Base-by-base conservation (phyloP, 2,329 filamentous ascomycete genomes). In the Diaporthe capsici region DNA sequence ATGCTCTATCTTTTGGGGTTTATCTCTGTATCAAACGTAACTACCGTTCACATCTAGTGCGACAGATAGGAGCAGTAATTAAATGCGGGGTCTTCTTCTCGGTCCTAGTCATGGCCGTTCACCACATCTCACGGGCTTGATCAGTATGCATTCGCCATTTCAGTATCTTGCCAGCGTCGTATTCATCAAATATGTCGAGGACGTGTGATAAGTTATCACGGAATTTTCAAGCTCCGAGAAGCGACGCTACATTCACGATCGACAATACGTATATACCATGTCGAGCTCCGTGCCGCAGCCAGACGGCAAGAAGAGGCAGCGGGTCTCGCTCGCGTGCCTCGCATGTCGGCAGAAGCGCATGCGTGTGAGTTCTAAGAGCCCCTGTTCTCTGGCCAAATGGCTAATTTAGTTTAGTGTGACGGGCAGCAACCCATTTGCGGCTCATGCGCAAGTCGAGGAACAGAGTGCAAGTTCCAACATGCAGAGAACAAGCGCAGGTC, bases 291-390 rank as follows among this genome's bases (percentile, higher is more conserved):
- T 25, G 9, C 20, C 25, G 22, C 17, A 47, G 61, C 61, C 61
- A 12, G 25, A 13, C 13, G 42, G 39, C 20, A 47, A 13, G 28
- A 39, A 39, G 20, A 49, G 71, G 13, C 71, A 73, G 49, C 71
- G 71, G n/a, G 71, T 73, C 34, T 73, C 71, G 9, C 17, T 67
- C 57, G 71, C 71, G n/a, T 73, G 71, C 31, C n/a, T 49, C 22
- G 25, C 71, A n/a, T 73, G 71, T 37, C 39, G 71, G 7, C 42
- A 53, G 3, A 73, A 67, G 44, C 71, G 71, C 25, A 73, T 73
- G 71, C 71, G 58, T 4, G 71, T 73, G 9, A 53, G 71, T 53
- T 67, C 3, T 12, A 17, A n/a, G 4, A 31, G 4, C 42, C 42
- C 20, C 20, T 12, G 10, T 15, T n/a, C 17, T 65, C 13, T n/a